Conservation (phyloP, 2,329 filamentous ascomycete genomes). For the Ophiostoma sp. region DNA sequence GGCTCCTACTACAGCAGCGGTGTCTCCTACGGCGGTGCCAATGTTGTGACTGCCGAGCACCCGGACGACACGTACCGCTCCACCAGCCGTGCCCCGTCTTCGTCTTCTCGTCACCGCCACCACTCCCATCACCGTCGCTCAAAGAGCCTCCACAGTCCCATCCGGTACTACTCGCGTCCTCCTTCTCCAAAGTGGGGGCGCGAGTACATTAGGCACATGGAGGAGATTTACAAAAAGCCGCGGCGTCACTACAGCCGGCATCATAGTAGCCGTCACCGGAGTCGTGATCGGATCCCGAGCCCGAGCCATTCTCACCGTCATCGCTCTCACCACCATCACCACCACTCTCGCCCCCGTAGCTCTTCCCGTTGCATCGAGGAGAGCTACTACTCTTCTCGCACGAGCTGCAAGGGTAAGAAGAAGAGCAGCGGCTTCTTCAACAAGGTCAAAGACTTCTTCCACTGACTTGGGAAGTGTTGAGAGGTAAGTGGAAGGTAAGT, state of each 20-base stretch:
- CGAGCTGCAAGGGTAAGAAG: neutral
- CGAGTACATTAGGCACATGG: neutral
- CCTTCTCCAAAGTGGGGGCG: neutral
- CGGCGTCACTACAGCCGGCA: neutral
- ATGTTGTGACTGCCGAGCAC: neutral
- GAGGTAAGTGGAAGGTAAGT: neutral
- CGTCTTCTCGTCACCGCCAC: neutral
- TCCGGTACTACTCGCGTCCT: neutral
- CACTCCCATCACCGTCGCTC: neutral
- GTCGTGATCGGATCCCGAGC: neutral
- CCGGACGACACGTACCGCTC: neutral
- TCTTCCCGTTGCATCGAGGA: neutral
- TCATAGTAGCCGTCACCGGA: neutral
- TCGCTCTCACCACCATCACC: neutral
- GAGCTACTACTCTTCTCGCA: neutral
- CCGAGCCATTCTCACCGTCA: too few species aligned
- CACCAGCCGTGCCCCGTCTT: neutral
- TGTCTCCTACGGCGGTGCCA: neutral
- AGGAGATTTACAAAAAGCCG: neutral
- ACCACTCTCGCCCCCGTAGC: neutral
- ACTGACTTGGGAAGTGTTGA: neutral
- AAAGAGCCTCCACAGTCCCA: neutral
- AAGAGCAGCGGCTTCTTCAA: neutral
- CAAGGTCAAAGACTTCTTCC: neutral
- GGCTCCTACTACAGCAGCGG: neutral